Evolutionary conservation across 805 yeast genomes (phyloP), one percentile per base, ranked within the genome.

Genomic region (Nakazawaea ishiwadae): DNA sequence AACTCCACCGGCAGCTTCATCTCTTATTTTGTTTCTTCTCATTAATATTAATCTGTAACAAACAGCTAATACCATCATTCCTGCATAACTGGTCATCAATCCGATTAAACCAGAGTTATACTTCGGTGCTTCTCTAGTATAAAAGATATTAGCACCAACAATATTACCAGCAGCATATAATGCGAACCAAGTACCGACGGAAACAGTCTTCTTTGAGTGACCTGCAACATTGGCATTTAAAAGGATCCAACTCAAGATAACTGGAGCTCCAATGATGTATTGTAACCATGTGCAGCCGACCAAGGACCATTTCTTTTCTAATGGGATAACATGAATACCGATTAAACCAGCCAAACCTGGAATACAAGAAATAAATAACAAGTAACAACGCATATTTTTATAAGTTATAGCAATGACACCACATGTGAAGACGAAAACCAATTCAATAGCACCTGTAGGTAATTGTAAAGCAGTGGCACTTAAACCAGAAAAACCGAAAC

Each of bases 91-190:
- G 16, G 43, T 29, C 39, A 77, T 54, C 39, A 79, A 59, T 0
- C 79, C 71, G 24, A 77, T 69, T 50, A 79, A 78, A 7, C 85
- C 87, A 8, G 80, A 71, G 12, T 58, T 63, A 49, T 77, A 81
- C 12, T 63, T 57, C 23, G 84, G 84, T 10, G 73, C 69, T 42
- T 74, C 68, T 14, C 63, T 48, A 0, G 65, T 65, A 47, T 75
- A 69, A 58, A 80, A 79, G 50, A 78, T 60, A 50, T 79, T 84
- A 3, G 88, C 85, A 0, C 84, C 86, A 37, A 78, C 64, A 45
- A 83, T 59, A 49, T 80, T 71, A 6, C 81, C 77, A 18, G 77
- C 56, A 9, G 79, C 75, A 51, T 77, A 78, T n/a, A 71, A 74
- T 40, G 77, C 63, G 73, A 79, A 72, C 5, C 79, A 75, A 18